phyloP scores from a whole-genome alignment of 1,284 basidiomycete genomes.

The Pascua guehoae region DNA sequence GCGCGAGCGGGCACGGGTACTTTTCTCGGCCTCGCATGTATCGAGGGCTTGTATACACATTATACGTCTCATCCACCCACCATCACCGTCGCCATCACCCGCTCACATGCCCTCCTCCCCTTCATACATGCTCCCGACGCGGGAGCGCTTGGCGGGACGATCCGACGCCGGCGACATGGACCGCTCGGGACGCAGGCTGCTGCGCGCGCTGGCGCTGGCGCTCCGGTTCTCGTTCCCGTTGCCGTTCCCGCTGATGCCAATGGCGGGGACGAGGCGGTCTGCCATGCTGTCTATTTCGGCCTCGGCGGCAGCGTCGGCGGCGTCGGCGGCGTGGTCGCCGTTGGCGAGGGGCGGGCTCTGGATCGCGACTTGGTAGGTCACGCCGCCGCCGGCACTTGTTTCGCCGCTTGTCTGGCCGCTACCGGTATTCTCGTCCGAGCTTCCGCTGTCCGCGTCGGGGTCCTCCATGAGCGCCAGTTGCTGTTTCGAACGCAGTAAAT shows the following conservation, averaged over 20 bases:
- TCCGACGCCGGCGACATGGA: slow-evolving; percentile 3
- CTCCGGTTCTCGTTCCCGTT: slow-evolving; percentile 2
- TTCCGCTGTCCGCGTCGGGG: neutral
- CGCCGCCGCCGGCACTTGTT: neutral
- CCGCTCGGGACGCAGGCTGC: neutral
- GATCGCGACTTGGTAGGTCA: neutral
- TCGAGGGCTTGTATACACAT: no score
- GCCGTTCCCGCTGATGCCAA: no score
- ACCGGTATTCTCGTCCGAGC: neutral
- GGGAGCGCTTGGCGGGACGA: slow-evolving; percentile 10
- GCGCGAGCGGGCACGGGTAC: no score
- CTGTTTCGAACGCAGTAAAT: slow-evolving; percentile 7
- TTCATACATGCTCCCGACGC: slow-evolving; percentile 5
- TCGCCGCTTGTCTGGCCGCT: neutral
- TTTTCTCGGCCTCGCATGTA: no score
- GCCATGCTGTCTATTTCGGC: neutral
- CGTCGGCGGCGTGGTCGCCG: neutral
- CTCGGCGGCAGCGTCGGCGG: neutral
- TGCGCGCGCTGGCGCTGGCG: neutral
- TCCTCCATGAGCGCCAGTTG: no score
- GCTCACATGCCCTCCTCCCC: neutral
- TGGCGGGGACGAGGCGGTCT: neutral
- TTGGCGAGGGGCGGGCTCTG: neutral
- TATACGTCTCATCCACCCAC: no score
- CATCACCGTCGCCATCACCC: no score